Conservation (phyloP, 1,139 yeast species). For the Geotrichum carabidarum region DNA sequence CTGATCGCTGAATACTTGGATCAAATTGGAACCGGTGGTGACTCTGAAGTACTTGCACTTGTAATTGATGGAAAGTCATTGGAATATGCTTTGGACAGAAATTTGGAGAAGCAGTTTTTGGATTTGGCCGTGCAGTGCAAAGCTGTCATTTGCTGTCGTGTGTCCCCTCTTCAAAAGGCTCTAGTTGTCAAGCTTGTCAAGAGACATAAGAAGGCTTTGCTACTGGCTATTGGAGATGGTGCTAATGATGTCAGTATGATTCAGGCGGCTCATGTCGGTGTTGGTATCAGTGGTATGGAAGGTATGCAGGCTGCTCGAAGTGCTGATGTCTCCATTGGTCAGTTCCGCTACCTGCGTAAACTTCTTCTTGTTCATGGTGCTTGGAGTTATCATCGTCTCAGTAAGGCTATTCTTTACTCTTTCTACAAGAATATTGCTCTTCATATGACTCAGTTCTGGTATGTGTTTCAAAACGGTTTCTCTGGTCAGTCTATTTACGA, state of each 20-base stretch:
- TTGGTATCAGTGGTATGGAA: conserved; percentile 97
- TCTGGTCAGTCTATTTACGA: conserved; percentile 96
- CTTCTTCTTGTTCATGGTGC: conserved; percentile 89
- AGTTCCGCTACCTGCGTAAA: conserved; percentile 79
- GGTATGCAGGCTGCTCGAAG: conserved; percentile 99
- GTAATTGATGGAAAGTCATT: conserved; percentile 92
- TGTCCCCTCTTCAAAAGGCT: conserved; percentile 95
- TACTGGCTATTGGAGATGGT: conserved; percentile 96
- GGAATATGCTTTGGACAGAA: conserved; percentile 75
- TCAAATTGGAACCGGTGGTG: conserved; percentile 64
- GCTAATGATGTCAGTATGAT: conserved; percentile 99
- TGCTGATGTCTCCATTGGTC: conserved; percentile 96
- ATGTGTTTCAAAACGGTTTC: conserved; percentile 82
- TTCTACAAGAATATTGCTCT: conserved; percentile 93
- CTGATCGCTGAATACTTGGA: conserved; percentile 70
- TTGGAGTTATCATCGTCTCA: conserved; percentile 94
- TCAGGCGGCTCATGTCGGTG: conserved; percentile 98
- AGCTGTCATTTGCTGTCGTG: conserved; percentile 96
- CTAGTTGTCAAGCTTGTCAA: conserved; percentile 89
- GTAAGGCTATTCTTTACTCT: conserved; percentile 86
- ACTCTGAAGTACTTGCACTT: conserved; percentile 77
- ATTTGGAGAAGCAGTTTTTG: conserved; percentile 70
- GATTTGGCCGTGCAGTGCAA: conserved; percentile 82
- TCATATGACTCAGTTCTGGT: conserved; percentile 98
- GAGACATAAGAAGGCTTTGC: conserved; percentile 61